These are phyloP conservation scores for Juglanconis oblonga DNA, from an alignment of 2,329 filamentous ascomycete species.

Conservation along the genomic window DNA sequence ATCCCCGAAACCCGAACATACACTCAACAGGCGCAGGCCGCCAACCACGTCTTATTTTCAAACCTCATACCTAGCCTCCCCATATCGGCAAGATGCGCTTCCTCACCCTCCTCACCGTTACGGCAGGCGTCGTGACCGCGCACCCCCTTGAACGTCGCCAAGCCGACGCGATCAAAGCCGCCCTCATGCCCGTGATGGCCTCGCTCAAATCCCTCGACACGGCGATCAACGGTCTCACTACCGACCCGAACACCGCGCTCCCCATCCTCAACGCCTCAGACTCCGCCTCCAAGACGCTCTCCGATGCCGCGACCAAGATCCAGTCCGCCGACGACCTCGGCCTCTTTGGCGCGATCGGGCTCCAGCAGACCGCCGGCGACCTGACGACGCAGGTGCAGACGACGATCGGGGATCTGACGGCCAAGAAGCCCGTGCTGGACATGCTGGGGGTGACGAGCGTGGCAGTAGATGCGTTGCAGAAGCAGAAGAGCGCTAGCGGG, in stretches of 20 bases:
- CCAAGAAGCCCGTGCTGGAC: conserved; percentile 12
- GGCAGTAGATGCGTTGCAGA: neutral
- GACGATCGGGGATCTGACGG: conserved; percentile 8
- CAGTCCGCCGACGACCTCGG: conserved; percentile 2
- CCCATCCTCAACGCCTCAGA: conserved; percentile 9
- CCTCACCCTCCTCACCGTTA: neutral
- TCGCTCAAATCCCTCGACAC: conserved; percentile 13
- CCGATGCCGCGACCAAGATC: conserved; percentile 8
- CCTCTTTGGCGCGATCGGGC: conserved; percentile 25
- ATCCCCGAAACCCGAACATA: neutral
- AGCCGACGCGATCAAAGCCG: conserved; percentile 4
- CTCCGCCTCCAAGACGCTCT: conserved; percentile 2
- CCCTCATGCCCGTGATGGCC: conserved; percentile 8
- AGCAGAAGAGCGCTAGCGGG: conserved; percentile 1
- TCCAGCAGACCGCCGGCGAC: conserved; percentile 11
- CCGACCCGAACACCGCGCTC: conserved; percentile 3
- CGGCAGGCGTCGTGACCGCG: neutral
- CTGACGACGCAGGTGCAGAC: conserved; percentile 11
- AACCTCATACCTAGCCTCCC: neutral
- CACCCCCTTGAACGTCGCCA: neutral
- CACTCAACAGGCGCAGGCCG: conserved; percentile 3
- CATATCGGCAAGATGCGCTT: neutral
- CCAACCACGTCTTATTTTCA: neutral
- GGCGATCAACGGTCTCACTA: conserved; percentile 8
- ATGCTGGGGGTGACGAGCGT: conserved; percentile 8